Percentiles rank a stretch among this genome's conserved stretches.
phyloP scores from a whole-genome alignment of 495 filamentous ascomycete genomes.

The Bacidia gigantensis region DNA sequence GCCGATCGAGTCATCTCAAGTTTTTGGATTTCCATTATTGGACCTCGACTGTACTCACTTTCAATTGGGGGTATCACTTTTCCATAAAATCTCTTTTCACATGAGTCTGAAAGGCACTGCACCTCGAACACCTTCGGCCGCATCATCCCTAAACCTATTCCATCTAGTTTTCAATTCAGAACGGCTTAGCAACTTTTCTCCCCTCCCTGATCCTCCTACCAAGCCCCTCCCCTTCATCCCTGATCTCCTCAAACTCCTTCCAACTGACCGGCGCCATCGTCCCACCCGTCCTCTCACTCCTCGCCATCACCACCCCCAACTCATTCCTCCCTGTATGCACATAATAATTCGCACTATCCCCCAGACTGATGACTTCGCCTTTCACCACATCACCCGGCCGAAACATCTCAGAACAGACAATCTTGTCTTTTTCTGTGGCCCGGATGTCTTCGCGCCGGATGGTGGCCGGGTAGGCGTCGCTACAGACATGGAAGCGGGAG shows the following conservation, averaged over 20 bases:
- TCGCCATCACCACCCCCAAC: constrained; percentile 86
- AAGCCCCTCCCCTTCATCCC: neutral
- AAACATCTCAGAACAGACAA: constrained; percentile 83
- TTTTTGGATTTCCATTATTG: no score
- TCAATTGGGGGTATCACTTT: no score
- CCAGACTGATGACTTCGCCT: constrained; percentile 77
- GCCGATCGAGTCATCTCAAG: no score
- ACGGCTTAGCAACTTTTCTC: constrained; percentile 89
- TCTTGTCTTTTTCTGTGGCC: constrained; percentile 88
- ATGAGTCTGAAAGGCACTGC: no score
- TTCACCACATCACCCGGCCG: constrained; percentile 86
- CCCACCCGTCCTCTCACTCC: constrained; percentile 66
- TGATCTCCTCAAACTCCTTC: constrained; percentile 78
- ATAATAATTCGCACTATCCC: constrained; percentile 91
- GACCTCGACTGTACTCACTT: no score
- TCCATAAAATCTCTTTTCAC: no score
- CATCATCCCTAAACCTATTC: no score
- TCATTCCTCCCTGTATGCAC: constrained; percentile 79
- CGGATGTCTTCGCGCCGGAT: constrained; percentile 78
- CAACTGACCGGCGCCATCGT: constrained; percentile 85
- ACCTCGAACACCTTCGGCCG: no score
- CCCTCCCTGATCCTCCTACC: constrained; percentile 62
- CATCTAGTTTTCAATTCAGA: no score
- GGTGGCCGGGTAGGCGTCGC: constrained; percentile 37
- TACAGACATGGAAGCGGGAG: constrained; percentile 15